A percentile compares a stretch with the other conserved stretches of the same genome.
Evolutionary conservation across 192 early-diverging fungal species (phyloP).

Genomic region (Coemansia sp.): DNA sequence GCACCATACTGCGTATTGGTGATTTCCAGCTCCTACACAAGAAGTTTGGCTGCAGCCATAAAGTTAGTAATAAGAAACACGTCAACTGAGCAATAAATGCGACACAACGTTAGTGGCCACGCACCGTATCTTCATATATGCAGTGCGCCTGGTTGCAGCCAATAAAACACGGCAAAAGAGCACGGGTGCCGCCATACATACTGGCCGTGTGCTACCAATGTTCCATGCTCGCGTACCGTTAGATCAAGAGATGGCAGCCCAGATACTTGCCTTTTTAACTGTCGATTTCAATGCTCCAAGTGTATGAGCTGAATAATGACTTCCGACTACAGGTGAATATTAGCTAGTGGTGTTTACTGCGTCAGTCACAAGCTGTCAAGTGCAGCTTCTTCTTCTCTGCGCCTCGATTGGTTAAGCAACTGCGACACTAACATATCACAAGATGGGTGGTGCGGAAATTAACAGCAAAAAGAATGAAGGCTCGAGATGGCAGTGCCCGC

Average conservation of each 20-base stretch:
- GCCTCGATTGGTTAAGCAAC: too few relatives aligned
- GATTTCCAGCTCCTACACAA: slow-evolving; percentile 60
- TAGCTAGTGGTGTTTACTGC: neutral
- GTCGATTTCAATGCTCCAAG: slow-evolving; percentile 72
- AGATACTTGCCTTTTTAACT: slow-evolving; percentile 63
- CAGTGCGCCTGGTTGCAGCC: too few relatives aligned
- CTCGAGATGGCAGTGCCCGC: too few relatives aligned
- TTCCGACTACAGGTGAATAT: slow-evolving; percentile 56
- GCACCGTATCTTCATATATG: too few relatives aligned
- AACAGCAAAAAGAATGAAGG: too few relatives aligned
- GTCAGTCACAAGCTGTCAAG: slow-evolving; percentile 7
- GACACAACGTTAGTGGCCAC: neutral
- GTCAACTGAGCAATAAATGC: neutral
- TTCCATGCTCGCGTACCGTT: too few relatives aligned
- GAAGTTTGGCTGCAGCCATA: slow-evolving; percentile 1
- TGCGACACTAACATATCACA: too few relatives aligned
- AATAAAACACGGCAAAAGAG: too few relatives aligned
- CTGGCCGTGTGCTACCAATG: too few relatives aligned
- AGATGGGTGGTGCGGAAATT: too few relatives aligned
- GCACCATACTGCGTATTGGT: slow-evolving; percentile 64
- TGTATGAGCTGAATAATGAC: slow-evolving; percentile 72
- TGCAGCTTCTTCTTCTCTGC: neutral
- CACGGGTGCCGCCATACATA: too few relatives aligned
- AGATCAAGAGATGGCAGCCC: neutral
- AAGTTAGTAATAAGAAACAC: slow-evolving; percentile 7